Evolutionary conservation across 2,329 filamentous ascomycete genomes (phyloP).

Genomic region (Whalleya microplaca): DNA sequence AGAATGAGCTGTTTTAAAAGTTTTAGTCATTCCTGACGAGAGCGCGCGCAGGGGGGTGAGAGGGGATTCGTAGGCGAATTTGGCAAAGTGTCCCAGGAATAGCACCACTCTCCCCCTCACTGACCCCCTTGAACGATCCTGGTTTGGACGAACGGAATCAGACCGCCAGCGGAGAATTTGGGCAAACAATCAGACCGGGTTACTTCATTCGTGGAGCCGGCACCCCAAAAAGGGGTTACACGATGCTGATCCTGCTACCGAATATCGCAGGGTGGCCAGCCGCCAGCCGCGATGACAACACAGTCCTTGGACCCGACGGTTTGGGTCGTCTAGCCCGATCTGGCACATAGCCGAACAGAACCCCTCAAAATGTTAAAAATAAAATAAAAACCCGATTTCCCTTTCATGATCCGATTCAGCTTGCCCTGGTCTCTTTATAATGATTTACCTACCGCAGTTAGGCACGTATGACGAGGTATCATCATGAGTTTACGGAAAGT

Average conservation of each 20-base stretch:
- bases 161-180: background rate
- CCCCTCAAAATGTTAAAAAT: background rate
- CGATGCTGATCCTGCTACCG: background rate
- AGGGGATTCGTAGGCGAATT: no score
- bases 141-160: background rate
- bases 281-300: background rate
- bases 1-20: no score
- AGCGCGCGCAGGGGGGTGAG: no score
- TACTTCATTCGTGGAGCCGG: background rate
- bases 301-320: constrained; percentile 16
- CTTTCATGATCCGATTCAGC: no score
- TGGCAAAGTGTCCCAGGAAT: no score
- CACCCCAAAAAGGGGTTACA: background rate
- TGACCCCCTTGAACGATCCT: background rate
- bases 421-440: no score
- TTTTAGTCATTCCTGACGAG: no score
- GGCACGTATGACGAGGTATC: no score
- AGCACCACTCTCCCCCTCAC: no score
- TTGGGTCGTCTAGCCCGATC: constrained; percentile 15
- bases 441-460: no score
- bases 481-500: no score
- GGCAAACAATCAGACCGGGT: background rate
- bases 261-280: background rate
- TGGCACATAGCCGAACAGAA: background rate
- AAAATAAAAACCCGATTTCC: no score